Evolutionary conservation across 2,329 filamentous ascomycete genomes (phyloP), one percentile per base, ranked within the genome.

Genomic region (Paraphoma sp.): DNA sequence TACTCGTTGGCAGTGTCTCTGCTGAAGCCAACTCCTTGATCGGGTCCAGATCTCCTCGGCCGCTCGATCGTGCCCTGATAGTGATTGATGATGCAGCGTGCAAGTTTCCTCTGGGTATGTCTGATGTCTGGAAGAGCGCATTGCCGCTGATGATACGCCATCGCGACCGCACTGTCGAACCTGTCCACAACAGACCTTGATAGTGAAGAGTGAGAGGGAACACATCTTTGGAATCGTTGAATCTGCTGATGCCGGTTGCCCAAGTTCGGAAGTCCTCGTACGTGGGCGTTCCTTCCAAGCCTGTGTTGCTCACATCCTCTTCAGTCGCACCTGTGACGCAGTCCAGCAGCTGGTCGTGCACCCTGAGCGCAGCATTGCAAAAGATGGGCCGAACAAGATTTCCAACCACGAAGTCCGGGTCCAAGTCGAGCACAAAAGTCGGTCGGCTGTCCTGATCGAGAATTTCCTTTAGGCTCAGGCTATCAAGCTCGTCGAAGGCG

Each of bases 141-240:
- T 67, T 64, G 18, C 59, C 66, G 42, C 59, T 61, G 38, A 76
- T 68, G 6, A 76, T 46, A 38, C 71, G 59, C 69, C 71, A 75
- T 46, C 72, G 57, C 51, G 64, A 63, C 17, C 62, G 54, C 41
- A 75, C 60, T 5, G 67, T 74, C 6, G 67, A 72, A 12, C 65
- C 66, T 7, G 70, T 68, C 73, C 73, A 76, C 1, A 75, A 60
- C 16, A 73, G 54, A 17, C 59, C 63, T 16, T 62, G 53, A 41
- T 70, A 70, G 4, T 78, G 47, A 44, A 79, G 75, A 7, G 77
- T 79, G 0, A 79, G 71, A 0, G 80, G 80, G 42, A 79, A 81
- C 4, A 82, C 73, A 51, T 82, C 80, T 56, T 75, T 74, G 2
- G 79, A 79, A 49, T 80, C 78, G 45, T 81, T 79, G 53, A 79